Evolutionary conservation across 768 basidiomycete genomes (phyloP), one percentile per base, ranked within the genome.

Genomic region (Suillus ampliporus): DNA sequence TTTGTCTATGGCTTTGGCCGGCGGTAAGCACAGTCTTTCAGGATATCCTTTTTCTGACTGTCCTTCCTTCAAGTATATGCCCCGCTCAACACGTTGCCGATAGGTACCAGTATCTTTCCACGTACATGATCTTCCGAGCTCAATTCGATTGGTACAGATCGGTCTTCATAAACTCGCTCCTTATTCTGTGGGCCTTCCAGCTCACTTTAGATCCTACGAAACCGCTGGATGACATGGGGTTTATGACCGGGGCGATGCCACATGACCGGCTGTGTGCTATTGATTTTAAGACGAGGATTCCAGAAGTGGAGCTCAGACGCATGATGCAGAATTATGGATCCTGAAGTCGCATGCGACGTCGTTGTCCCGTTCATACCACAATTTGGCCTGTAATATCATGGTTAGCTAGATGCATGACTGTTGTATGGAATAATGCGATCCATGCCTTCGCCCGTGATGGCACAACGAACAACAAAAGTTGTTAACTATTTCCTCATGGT

Each of bases 121-220:
- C n/a, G 31, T 21, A 26, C 47, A 48, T 15, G 7, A 48, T 48
- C 23, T 15, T 48, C 23, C 23, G 7, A 26, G 47, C 51, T 52
- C 51, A 52, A 7, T 31, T 5, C 11, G 14, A 11, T 38, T 63
- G n/a, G 58, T 82, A 28, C 60, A 85, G 86, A 14, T 89, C 88
- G 1, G 69, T 90, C 0, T 88, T 86, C 71, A 76, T 89, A 50
- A 89, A 86, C 67, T 83, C 86, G 0, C 84, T 87, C 0, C 75
- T 87, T n/a, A 70, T 86, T 10, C 78, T 88, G 11, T 89, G 87
- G 86, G 82, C 86, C 0, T 90, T 89, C 76, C 78, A 72, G 1
- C 72, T 90, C 28, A 76, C 71, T 5, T 67, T 81, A 37, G 83
- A 86, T 62, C 79, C 82, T 0, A 66, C 71, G 4, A 71, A 75